Evolutionary conservation across 768 basidiomycete species (phyloP).

Genomic region (Calocybe gangraenosa): DNA sequence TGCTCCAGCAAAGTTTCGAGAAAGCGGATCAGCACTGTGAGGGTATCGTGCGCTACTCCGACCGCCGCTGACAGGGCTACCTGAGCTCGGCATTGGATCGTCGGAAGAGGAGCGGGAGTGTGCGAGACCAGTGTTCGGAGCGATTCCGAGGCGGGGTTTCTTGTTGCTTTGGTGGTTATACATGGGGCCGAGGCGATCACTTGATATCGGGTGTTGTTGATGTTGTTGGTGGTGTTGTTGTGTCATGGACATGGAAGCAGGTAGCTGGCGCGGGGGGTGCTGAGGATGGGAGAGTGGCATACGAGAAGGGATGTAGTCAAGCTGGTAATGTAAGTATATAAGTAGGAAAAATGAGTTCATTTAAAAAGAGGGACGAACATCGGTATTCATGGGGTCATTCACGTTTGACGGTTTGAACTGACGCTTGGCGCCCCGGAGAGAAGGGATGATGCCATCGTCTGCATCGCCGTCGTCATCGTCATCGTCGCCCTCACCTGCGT

Average conservation of each 20-base stretch:
- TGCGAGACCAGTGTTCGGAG: conserved; percentile 2
- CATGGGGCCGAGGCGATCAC: conserved; percentile 20
- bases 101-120: conserved; percentile 26
- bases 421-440: conserved; percentile 22
- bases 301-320: conserved; percentile 19
- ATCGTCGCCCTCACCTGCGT: conserved; percentile 35
- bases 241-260: conserved; percentile 25
- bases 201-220: conserved; percentile 24
- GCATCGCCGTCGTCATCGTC: conserved; percentile 31
- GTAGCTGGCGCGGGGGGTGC: conserved; percentile 16
- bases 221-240: conserved; percentile 18
- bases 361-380: conserved; percentile 9
- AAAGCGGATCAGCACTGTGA: background rate
- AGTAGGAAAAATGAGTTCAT: too few species aligned
- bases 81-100: conserved; percentile 12
- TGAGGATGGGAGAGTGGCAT: conserved; percentile 13
- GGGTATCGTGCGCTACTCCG: conserved; percentile 10
- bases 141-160: conserved; percentile 11
- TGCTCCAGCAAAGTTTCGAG: conserved; percentile 3
- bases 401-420: conserved; percentile 26
- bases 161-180: conserved; percentile 21
- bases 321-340: conserved; percentile 5
- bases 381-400: conserved; percentile 12
- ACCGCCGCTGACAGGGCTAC: conserved; percentile 13
- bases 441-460: conserved; percentile 6